Conservation (phyloP, 148 eudicot species). For the Rhododendron vialii region DNA sequence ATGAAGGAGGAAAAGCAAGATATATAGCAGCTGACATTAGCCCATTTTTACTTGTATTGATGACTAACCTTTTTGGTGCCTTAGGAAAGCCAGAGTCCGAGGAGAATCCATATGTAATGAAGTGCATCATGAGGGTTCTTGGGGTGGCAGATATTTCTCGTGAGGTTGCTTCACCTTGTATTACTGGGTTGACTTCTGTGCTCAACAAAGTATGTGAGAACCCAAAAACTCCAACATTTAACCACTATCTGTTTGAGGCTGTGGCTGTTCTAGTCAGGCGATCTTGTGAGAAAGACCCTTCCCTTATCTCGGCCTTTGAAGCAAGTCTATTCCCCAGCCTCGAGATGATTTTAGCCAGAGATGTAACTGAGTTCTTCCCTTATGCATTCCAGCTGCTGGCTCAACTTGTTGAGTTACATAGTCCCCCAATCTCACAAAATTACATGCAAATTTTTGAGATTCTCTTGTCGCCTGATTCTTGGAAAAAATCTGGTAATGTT, state of each 20-base stretch:
- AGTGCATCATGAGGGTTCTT: slow-evolving; percentile 96
- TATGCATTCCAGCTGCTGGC: slow-evolving; percentile 94
- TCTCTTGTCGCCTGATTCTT: slow-evolving; percentile 65
- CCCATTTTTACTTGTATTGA: slow-evolving; percentile 51
- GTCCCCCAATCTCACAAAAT: slow-evolving; percentile 57
- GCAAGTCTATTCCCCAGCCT: slow-evolving; percentile 69
- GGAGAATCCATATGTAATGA: slow-evolving; percentile 95
- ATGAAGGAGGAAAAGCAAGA: slow-evolving; percentile 66
- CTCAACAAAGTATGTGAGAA: slow-evolving; percentile 77
- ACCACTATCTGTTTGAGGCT: slow-evolving; percentile 88
- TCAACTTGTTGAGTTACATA: slow-evolving; percentile 89
- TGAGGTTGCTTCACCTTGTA: slow-evolving; percentile 72
- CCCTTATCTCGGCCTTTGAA: slow-evolving; percentile 73
- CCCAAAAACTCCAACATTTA: slow-evolving; percentile 83
- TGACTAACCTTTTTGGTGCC: slow-evolving; percentile 78
- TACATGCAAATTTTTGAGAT: slow-evolving; percentile 82
- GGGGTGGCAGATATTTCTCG: slow-evolving; percentile 74
- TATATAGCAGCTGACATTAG: slow-evolving; percentile 63
- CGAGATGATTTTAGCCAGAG: slow-evolving; percentile 53
- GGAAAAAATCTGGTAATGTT: slow-evolving; percentile 88
- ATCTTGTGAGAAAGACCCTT: slow-evolving; percentile 67
- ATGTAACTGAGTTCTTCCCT: slow-evolving; percentile 83
- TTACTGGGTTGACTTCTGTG: slow-evolving; percentile 60
- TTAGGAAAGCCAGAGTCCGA: slow-evolving; percentile 84
- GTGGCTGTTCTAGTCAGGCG: slow-evolving; percentile 81